Evolutionary conservation across 1,139 yeast genomes (phyloP).

Genomic region (Entelexis sorbosivorans): DNA sequence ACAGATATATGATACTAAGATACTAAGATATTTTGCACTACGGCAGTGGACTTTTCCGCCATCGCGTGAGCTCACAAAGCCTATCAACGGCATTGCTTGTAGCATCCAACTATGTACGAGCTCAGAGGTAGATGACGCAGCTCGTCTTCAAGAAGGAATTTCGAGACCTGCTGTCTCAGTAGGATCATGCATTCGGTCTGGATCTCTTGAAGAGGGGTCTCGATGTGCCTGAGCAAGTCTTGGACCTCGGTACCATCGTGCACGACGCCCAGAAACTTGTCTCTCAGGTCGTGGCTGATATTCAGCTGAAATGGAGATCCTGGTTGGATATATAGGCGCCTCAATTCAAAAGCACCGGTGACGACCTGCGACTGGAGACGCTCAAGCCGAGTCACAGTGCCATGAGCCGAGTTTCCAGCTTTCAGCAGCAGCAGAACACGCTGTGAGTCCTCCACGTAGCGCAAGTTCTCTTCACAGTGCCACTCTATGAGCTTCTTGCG

Average conservation of each 20-base stretch:
- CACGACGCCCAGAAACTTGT: background rate
- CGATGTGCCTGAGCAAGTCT: background rate
- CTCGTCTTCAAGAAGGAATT: background rate
- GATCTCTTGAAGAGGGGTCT: background rate
- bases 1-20: background rate
- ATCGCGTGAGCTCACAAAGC: too few relatives aligned
- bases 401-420: background rate
- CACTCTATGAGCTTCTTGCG: constrained; percentile 51
- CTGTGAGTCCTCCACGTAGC: constrained; percentile 30
- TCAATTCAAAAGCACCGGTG: background rate
- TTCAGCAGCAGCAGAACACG: background rate
- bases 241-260: background rate
- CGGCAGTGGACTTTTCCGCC: too few relatives aligned
- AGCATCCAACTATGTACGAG: background rate
- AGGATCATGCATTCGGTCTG: background rate
- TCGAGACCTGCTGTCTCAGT: background rate
- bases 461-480: constrained; percentile 64
- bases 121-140: background rate
- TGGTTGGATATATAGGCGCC: constrained; percentile 7
- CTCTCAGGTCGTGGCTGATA: constrained; percentile 6
- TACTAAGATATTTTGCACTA: too few relatives aligned
- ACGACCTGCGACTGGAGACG: background rate
- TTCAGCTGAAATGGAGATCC: constrained; percentile 18
- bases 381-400: constrained; percentile 9
- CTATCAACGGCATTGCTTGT: background rate